Evolutionary conservation across 257 asterid genomes (phyloP).

Genomic region (Misopates orontium): DNA sequence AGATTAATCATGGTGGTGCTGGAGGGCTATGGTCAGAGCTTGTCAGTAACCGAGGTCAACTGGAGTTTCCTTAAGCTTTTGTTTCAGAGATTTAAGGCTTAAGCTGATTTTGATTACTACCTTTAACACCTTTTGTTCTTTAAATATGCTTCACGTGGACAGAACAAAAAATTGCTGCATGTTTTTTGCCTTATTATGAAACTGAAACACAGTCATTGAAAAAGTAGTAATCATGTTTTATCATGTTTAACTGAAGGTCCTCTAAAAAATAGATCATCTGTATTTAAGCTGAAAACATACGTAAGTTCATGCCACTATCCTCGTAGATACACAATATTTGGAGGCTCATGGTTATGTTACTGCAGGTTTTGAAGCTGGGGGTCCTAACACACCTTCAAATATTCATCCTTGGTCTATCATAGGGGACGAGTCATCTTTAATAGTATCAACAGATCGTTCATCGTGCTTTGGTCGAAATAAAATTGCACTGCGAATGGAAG

Average conservation of each 20-base stretch:
- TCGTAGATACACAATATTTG: not conserved
- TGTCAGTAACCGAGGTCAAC: conserved; percentile 86
- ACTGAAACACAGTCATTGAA: not conserved
- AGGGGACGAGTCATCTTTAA: conserved; percentile 73
- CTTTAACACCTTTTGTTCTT: too few species aligned
- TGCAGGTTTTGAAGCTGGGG: conserved; percentile 98
- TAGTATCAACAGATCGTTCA: conserved; percentile 79
- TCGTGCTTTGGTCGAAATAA: conserved; percentile 83
- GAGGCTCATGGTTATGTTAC: conserved; percentile 24
- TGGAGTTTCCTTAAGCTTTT: conserved; percentile 25
- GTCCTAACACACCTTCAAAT: conserved; percentile 83
- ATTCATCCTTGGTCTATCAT: conserved; percentile 89
- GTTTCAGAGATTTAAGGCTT: not conserved
- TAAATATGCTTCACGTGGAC: too few species aligned
- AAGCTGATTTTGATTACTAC: not conserved
- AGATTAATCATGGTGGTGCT: conserved; percentile 99
- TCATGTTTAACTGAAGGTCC: not conserved
- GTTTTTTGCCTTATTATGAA: not conserved
- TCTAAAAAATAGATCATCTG: not conserved
- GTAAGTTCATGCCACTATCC: conserved; percentile 5
- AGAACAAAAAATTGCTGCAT: not conserved
- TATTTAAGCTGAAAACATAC: not conserved
- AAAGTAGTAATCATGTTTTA: not conserved
- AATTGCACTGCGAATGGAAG: conserved; percentile 82
- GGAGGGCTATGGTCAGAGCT: conserved; percentile 99